Evolutionary conservation across 306 rosid species (phyloP), one percentile per base, ranked within the genome.

Genomic region (Casuarina equisetifolia): DNA sequence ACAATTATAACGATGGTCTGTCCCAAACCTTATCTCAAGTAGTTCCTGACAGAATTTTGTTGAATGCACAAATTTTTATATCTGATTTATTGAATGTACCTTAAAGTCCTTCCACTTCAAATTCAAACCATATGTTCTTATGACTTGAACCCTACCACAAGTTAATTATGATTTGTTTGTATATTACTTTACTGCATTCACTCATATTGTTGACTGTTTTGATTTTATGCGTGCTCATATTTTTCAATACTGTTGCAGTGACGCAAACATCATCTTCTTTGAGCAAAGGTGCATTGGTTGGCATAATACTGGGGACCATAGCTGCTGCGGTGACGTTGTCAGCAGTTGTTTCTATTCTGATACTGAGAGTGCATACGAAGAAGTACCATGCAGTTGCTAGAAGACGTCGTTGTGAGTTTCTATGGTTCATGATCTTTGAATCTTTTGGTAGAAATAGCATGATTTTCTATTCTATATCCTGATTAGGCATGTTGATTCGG

Each of bases 1-100:
- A 54, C 54, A 74, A 80, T 73, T 92, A 95, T 73, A 69, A 38
- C 16, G 70, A 79, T 2, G 88, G 99, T 95, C 45, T 69, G 97
- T 87, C 77, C 87, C 80, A 3, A n/a, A 73, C 85, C 82, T 80
- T 62, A 35, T 72, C 61, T 70, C 68, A 74, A 55, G 38, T 79
- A 48, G 62, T 86, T 58, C 81, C 61, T 51, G 40, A 46, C 42
- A 61, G 17, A 46, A 38, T 19, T 76, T 70, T 69, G 84, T 75
- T 68, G 58, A 58, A 39, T 55, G 64, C 58, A 49, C 38, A 59
- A 38, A 48, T 75, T 58, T 57, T 46, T 59, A 1, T 76, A 77
- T 66, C 52, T 38, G 43, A 46, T 75, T 61, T 55, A 57, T 73
- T 12, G 35, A 13, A n/a, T 4, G 13, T 66, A 7, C 71, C 8